These are phyloP conservation scores for Trypanosoma rangeli DNA, from an alignment of 208 protist genomes.

Conservation along the genomic window DNA sequence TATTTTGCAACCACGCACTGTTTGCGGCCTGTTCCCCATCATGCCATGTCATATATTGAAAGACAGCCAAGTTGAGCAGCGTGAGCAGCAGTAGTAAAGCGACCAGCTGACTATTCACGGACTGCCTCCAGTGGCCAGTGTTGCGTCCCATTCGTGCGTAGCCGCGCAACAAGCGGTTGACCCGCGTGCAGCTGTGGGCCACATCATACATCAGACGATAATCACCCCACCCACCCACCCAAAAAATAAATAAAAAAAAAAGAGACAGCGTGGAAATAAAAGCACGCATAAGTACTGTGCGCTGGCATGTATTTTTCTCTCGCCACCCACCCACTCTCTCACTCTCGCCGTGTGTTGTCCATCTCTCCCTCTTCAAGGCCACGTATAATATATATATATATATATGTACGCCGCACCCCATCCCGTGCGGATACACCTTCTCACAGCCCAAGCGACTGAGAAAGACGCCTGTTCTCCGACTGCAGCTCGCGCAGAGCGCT, in stretches of 20 bases:
- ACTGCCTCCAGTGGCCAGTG: conserved; percentile 3
- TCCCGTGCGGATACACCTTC: background rate
- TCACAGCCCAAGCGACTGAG: conserved; percentile 2
- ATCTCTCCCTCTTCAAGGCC: no score
- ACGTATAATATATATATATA: no score
- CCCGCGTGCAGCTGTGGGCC: background rate
- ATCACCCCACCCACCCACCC: no score
- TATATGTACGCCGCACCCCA: background rate
- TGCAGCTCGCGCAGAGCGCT: conserved; percentile 2
- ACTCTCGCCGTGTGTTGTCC: no score
- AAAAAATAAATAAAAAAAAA: no score
- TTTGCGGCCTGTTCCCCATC: background rate
- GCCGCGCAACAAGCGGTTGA: background rate
- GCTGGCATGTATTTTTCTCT: no score
- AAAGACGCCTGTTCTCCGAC: conserved; percentile 7
- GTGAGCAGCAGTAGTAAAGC: background rate
- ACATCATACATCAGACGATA: background rate
- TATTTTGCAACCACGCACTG: no score
- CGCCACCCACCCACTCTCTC: no score
- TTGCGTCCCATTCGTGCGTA: conserved; percentile 4
- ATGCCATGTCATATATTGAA: background rate
- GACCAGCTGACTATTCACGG: background rate
- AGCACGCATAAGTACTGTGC: no score
- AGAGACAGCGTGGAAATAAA: no score
- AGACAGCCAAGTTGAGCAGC: background rate